These are phyloP conservation scores for Trichoderma oligosporum DNA, from an alignment of 2,329 filamentous ascomycete genomes.

Conservation along the genomic window DNA sequence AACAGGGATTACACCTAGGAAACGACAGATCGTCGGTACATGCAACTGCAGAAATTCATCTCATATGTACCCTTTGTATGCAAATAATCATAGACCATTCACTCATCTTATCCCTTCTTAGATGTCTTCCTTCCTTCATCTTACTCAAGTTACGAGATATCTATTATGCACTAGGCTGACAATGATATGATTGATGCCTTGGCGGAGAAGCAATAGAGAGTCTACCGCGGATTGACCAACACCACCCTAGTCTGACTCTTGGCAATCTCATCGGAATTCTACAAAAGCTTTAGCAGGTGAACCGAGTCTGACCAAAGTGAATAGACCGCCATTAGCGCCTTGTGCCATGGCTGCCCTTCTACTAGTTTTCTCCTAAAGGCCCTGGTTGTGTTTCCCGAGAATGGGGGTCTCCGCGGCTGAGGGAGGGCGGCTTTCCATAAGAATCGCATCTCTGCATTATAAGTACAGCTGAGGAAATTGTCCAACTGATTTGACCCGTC, in stretches of 20 bases:
- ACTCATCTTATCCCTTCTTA: background rate
- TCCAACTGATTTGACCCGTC: background rate
- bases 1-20: no score
- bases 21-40: slow-evolving; percentile 39
- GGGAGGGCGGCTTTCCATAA: background rate
- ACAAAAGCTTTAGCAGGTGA: background rate
- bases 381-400: slow-evolving; percentile 3
- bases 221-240: background rate
- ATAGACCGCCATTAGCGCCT: background rate
- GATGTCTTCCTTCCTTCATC: background rate
- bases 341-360: background rate
- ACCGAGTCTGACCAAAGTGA: background rate
- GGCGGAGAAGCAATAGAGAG: background rate
- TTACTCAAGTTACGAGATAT: background rate
- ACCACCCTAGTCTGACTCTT: background rate
- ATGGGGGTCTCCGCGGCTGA: background rate
- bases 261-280: background rate
- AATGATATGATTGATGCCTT: background rate
- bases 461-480: slow-evolving; percentile 1
- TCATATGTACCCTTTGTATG: background rate
- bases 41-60: background rate
- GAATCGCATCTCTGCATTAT: background rate
- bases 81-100: background rate
- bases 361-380: background rate
- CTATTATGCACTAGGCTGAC: no score